Percentiles rank a stretch among this genome's conserved stretches.
Evolutionary conservation across 768 basidiomycete species (phyloP).

Genomic region (Podaxis carcinomalis): DNA sequence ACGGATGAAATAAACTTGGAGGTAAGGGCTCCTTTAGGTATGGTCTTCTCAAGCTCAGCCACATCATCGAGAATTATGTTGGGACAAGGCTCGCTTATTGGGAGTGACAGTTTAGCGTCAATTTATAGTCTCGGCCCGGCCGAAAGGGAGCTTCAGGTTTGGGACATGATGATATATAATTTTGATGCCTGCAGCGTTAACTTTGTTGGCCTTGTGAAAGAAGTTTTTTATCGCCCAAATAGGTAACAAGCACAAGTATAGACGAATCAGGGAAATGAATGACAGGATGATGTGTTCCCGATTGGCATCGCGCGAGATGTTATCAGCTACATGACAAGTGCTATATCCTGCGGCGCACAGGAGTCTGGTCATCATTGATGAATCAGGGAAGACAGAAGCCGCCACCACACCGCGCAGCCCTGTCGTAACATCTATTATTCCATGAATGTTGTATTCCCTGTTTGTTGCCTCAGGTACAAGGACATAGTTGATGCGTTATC

Average conservation of each 20-base stretch:
- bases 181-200: neutral
- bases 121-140: conserved; percentile 6
- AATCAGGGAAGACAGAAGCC: conserved; percentile 1
- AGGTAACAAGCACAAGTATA: neutral
- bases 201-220: neutral
- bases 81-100: conserved; percentile 4
- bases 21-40: conserved; percentile 5
- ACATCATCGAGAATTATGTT: conserved; percentile 7
- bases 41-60: conserved; percentile 8
- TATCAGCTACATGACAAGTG: conserved; percentile 1
- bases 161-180: conserved; percentile 2
- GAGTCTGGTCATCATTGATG: conserved; percentile 6
- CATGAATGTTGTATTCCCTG: neutral
- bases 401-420: neutral
- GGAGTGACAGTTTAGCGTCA: neutral
- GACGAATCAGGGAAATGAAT: neutral
- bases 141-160: neutral
- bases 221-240: neutral
- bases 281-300: neutral
- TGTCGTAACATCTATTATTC: neutral
- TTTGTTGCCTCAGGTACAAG: conserved; percentile 9
- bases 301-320: neutral
- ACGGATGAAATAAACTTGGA: conserved; percentile 1
- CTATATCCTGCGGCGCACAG: neutral
- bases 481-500: conserved; percentile 1